Conservation (phyloP, 2,329 filamentous ascomycete species). For the Aureobasidium namibiae region DNA sequence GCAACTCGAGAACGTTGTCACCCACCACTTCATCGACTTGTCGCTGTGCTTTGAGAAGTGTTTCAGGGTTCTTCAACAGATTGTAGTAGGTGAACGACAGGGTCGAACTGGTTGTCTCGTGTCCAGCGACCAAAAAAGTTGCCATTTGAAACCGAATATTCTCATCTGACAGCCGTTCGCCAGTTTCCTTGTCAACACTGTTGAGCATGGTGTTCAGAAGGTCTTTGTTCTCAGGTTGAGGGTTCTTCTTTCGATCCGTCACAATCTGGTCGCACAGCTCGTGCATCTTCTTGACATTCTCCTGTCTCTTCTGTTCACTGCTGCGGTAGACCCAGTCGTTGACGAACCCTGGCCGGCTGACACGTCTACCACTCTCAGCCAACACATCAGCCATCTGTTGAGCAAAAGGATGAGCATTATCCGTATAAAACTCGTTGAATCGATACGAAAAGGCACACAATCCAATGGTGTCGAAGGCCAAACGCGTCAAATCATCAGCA, state of each 20-base stretch:
- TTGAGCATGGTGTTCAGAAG: constrained; percentile 53
- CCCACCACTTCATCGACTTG: constrained; percentile 49
- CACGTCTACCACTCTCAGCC: neutral
- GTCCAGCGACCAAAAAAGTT: constrained; percentile 52
- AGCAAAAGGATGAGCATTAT: neutral
- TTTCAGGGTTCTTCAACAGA: constrained; percentile 43
- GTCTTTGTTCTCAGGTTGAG: constrained; percentile 34
- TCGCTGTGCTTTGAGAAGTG: constrained; percentile 41
- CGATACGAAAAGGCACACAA: neutral
- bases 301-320: neutral
- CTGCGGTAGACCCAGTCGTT: neutral
- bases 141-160: constrained; percentile 62
- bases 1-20: constrained; percentile 34
- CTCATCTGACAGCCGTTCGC: constrained; percentile 47
- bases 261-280: neutral
- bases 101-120: constrained; percentile 18
- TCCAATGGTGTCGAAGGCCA: neutral
- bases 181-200: constrained; percentile 54
- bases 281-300: neutral
- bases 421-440: neutral
- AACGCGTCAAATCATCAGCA: neutral
- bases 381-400: constrained; percentile 1
- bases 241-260: neutral
- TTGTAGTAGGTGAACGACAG: constrained; percentile 41
- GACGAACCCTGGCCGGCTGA: neutral